Evolutionary conservation across 2,329 filamentous ascomycete species (phyloP).

Genomic region (Acrodontium crateriforme): DNA sequence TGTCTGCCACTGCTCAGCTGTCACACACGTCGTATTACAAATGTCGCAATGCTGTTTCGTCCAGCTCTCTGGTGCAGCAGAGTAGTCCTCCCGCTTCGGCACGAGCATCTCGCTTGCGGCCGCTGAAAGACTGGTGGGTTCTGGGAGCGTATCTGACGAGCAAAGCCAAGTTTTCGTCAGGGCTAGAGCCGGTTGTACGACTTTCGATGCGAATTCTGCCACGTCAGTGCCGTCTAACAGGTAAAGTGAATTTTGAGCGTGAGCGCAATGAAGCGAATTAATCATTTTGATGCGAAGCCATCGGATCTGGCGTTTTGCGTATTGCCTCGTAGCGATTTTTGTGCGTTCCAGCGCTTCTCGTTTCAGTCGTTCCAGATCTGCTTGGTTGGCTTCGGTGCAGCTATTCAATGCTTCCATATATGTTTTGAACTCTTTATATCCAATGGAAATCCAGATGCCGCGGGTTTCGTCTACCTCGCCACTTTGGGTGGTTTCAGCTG

Average conservation of each 20-base stretch:
- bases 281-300: conserved; percentile 82
- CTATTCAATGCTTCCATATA: conserved; percentile 39
- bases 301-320: conserved; percentile 68
- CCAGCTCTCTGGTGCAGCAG: conserved; percentile 32
- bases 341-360: conserved; percentile 57
- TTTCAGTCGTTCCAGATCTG: conserved; percentile 33
- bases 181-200: conserved; percentile 49
- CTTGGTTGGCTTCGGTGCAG: conserved; percentile 13
- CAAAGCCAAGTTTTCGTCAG: conserved; percentile 52
- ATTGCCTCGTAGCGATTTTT: conserved; percentile 72
- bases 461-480: conserved; percentile 53
- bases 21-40: conserved; percentile 47
- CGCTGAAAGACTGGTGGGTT: conserved; percentile 40
- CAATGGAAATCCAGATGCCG: conserved; percentile 94
- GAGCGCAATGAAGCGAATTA: conserved; percentile 43
- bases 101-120: conserved; percentile 44
- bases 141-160: conserved; percentile 32
- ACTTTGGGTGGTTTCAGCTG: conserved; percentile 29
- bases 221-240: conserved; percentile 68
- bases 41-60: conserved; percentile 51
- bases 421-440: conserved; percentile 77
- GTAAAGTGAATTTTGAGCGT: conserved; percentile 49
- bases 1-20: conserved; percentile 42
- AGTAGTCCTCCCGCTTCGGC: conserved; percentile 37
- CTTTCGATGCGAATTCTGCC: conserved; percentile 45